Conservation (phyloP, 805 yeast genomes). For the Pichia thaimueangensis region DNA sequence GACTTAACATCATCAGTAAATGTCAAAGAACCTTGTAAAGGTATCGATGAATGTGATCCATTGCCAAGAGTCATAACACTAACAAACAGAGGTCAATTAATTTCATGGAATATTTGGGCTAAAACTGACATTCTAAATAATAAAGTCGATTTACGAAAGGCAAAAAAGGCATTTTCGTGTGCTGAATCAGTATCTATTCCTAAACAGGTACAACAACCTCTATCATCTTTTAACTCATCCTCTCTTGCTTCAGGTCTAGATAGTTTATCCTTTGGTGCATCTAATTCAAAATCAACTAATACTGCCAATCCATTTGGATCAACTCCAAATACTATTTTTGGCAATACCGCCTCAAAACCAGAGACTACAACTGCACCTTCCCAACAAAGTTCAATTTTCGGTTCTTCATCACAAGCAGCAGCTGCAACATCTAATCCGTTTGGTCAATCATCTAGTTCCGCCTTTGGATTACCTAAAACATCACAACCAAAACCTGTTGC, state of each 20-base stretch:
- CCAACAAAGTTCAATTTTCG: conserved; percentile 6
- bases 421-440: conserved; percentile 9
- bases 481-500: too few species aligned
- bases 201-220: too few species aligned
- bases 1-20: conserved; percentile 44
- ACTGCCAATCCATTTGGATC: conserved; percentile 1
- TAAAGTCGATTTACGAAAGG: conserved; percentile 6
- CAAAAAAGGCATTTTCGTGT: background rate
- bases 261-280: too few species aligned
- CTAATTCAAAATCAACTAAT: too few species aligned
- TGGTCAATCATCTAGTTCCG: conserved; percentile 9
- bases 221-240: too few species aligned
- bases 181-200: too few species aligned
- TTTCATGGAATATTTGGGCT: conserved; percentile 62
- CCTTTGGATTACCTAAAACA: too few species aligned
- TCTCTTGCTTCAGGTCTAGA: too few species aligned
- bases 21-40: conserved; percentile 49
- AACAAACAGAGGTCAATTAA: conserved; percentile 55
- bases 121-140: conserved; percentile 38
- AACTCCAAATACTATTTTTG: background rate
- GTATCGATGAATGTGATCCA: conserved; percentile 51
- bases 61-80: conserved; percentile 62
- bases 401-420: background rate
- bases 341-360: background rate
- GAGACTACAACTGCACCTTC: background rate